Conservation (phyloP, 257 asterid genomes). For the Lavandula angustifolia region DNA sequence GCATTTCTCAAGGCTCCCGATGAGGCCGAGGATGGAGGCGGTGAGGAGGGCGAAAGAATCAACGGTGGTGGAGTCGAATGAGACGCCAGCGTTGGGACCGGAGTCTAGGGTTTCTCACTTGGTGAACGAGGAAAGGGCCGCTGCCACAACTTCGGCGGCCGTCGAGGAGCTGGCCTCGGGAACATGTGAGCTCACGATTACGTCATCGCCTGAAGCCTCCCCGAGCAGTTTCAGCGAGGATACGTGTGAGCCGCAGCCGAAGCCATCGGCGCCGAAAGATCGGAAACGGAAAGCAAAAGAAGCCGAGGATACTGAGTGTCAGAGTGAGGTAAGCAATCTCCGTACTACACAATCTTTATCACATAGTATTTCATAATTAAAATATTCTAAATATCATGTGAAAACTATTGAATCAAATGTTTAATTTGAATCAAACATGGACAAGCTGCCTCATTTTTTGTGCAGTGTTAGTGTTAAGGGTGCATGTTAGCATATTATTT, state of each 20-base stretch:
- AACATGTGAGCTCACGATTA: constrained; percentile 48
- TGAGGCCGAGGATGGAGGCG: constrained; percentile 40
- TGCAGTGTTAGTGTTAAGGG: too few species aligned
- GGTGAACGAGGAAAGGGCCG: constrained; percentile 31
- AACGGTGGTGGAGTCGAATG: constrained; percentile 51
- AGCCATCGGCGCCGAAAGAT: constrained; percentile 35
- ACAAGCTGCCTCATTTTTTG: too few species aligned
- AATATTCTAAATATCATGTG: too few species aligned
- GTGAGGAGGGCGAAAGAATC: constrained; percentile 33
- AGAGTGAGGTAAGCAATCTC: constrained; percentile 58
- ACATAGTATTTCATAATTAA: too few species aligned
- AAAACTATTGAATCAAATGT: too few species aligned
- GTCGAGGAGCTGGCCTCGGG: constrained; percentile 36
- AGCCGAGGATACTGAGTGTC: constrained; percentile 55
- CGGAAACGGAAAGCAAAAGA: constrained; percentile 71
- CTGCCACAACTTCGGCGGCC: constrained; percentile 32
- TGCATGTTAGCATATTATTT: too few species aligned
- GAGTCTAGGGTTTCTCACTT: constrained; percentile 38
- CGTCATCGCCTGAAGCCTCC: constrained; percentile 65
- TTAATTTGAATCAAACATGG: too few species aligned
- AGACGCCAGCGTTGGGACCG: constrained; percentile 41
- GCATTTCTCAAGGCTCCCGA: constrained; percentile 59
- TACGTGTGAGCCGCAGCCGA: constrained; percentile 28
- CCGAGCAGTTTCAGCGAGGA: constrained; percentile 54
- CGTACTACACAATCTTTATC: background rate